Conservation (phyloP, 2,329 filamentous ascomycete species). For the Fusarium coicis region DNA sequence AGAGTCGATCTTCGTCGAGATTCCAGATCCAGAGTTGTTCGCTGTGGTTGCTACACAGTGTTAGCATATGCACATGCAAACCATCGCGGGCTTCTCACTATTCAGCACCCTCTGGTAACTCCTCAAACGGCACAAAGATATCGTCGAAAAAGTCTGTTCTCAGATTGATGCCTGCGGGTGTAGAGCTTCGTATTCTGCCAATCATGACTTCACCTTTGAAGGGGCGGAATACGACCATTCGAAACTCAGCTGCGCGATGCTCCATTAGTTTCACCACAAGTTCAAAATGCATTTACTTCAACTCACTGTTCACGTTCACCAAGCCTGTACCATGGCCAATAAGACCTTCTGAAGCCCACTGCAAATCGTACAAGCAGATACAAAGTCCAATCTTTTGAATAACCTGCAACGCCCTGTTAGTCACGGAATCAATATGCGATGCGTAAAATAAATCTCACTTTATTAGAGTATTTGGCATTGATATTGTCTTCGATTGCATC, state of each 20-base stretch:
- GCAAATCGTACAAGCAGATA: constrained; percentile 90
- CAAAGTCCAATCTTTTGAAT: constrained; percentile 95
- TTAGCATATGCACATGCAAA: constrained; percentile 10
- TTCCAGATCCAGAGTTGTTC: constrained; percentile 90
- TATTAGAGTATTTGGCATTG: constrained; percentile 96
- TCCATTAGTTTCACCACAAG: constrained; percentile 8
- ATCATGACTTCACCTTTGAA: constrained; percentile 95
- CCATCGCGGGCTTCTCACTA: constrained; percentile 64
- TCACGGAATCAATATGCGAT: not conserved
- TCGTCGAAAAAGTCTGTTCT: constrained; percentile 94
- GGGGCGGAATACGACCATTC: constrained; percentile 91
- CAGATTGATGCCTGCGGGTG: constrained; percentile 78
- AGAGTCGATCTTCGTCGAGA: constrained; percentile 77
- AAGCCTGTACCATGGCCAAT: constrained; percentile 93
- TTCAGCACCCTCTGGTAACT: constrained; percentile 78
- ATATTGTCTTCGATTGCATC: constrained; percentile 95
- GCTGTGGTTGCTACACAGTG: constrained; percentile 67
- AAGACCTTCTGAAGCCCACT: constrained; percentile 89
- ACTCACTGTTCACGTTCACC: constrained; percentile 89
- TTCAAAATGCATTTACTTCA: not conserved
- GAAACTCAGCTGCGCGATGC: constrained; percentile 76
- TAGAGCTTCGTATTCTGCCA: constrained; percentile 82
- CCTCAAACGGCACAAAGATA: constrained; percentile 80
- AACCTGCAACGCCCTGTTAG: constrained; percentile 59
- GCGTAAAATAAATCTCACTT: constrained; percentile 58